Conservation (phyloP, 1,139 yeast genomes). For the Yamadazyma epiphylla region DNA sequence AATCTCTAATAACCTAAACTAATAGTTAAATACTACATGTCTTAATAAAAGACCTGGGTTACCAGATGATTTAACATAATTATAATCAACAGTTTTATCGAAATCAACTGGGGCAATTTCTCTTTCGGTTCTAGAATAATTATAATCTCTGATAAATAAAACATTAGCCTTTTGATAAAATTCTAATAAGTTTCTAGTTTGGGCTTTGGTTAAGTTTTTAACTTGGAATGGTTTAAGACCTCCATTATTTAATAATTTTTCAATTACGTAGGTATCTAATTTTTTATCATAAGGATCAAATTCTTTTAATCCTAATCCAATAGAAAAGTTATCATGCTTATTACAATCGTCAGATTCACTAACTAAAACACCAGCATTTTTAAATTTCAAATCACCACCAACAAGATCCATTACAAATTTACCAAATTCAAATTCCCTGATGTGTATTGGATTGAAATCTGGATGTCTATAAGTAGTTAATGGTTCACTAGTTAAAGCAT, state of each 20-base stretch:
- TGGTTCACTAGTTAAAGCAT: slow-evolving; percentile 56
- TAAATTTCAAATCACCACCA: slow-evolving; percentile 50
- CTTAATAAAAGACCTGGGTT: slow-evolving; percentile 68
- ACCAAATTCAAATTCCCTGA: slow-evolving; percentile 66
- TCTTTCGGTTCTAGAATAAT: slow-evolving; percentile 27
- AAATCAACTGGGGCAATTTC: slow-evolving; percentile 22
- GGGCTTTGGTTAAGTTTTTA: slow-evolving; percentile 48
- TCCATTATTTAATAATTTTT: slow-evolving; percentile 41
- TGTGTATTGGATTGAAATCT: slow-evolving; percentile 55
- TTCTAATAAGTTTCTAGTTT: slow-evolving; percentile 50
- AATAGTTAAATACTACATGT: slow-evolving; percentile 26
- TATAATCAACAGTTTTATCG: slow-evolving; percentile 43
- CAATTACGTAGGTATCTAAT: slow-evolving; percentile 56
- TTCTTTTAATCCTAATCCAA: slow-evolving; percentile 52
- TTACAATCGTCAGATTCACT: slow-evolving; percentile 45
- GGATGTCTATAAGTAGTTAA: slow-evolving; percentile 60
- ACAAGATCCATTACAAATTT: slow-evolving; percentile 52
- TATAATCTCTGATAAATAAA: slow-evolving; percentile 40
- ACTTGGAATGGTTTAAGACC: slow-evolving; percentile 49
- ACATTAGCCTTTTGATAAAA: slow-evolving; percentile 57
- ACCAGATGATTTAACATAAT: slow-evolving; percentile 71
- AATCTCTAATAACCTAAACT: too few relatives aligned
- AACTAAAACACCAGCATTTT: slow-evolving; percentile 62
- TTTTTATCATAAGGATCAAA: slow-evolving; percentile 51
- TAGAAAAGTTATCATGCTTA: slow-evolving; percentile 46